These are phyloP conservation scores for Breviolum minutum DNA, from an alignment of 73 alveolate genomes.

Conservation along the genomic window DNA sequence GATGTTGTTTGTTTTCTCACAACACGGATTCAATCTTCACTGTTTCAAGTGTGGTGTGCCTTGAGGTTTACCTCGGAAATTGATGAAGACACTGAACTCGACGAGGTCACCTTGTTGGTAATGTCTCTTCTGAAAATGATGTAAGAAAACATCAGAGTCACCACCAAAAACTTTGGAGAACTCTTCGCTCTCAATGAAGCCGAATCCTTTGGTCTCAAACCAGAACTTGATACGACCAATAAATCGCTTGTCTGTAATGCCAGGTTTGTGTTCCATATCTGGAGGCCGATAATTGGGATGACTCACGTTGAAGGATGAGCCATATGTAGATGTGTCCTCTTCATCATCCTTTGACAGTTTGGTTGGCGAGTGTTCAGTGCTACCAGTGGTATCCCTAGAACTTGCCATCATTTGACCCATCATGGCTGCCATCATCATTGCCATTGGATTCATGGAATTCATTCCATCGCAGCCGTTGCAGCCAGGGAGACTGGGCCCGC, in stretches of 20 bases:
- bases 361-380: neutral
- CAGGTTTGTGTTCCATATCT: constrained; percentile 62
- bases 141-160: constrained; percentile 67
- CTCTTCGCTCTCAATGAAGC: constrained; percentile 93
- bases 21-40: neutral
- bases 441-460: constrained; percentile 68
- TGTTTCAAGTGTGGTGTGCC: neutral
- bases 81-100: constrained; percentile 75
- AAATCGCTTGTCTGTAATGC: constrained; percentile 66
- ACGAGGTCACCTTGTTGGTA: constrained; percentile 68
- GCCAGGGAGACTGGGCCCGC: neutral
- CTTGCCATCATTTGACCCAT: constrained; percentile 63
- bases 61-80: constrained; percentile 86
- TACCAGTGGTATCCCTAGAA: neutral
- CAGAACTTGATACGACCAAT: constrained; percentile 77
- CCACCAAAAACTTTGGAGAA: constrained; percentile 81
- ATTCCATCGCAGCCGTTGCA: constrained; percentile 1
- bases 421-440: constrained; percentile 93
- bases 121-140: constrained; percentile 84
- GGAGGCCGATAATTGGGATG: constrained; percentile 82
- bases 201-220: constrained; percentile 85
- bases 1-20: neutral
- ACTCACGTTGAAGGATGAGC: constrained; percentile 77
- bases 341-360: constrained; percentile 12
- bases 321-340: constrained; percentile 17